Percentiles rank a stretch among this genome's conserved stretches.
phyloP scores from a whole-genome alignment of 2,329 filamentous ascomycete genomes.

The Fusarium sp. region DNA sequence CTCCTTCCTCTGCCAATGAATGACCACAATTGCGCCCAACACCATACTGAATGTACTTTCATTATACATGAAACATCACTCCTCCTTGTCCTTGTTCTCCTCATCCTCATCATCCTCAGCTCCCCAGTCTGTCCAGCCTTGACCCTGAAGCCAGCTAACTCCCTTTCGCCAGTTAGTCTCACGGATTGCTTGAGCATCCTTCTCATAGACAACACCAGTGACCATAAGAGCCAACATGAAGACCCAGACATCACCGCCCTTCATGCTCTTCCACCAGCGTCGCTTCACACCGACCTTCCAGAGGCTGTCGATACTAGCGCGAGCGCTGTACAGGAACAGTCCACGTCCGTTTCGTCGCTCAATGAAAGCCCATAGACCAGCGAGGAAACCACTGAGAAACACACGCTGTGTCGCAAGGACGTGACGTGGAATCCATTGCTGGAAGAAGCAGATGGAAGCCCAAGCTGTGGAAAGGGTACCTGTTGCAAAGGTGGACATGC shows the following conservation, averaged over 20 bases:
- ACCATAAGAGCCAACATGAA: conserved; percentile 84
- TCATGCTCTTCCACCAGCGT: conserved; percentile 86
- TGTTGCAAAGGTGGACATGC: conserved; percentile 79
- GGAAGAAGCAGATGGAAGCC: conserved; percentile 91
- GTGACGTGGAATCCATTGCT: conserved; percentile 78
- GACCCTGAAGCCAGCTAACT: conserved; percentile 78
- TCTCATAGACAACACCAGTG: conserved; percentile 82
- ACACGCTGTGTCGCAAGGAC: conserved; percentile 86
- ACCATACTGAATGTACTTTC: conserved; percentile 20
- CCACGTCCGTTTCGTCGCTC: conserved; percentile 73
- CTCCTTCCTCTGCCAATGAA: conserved; percentile 19
- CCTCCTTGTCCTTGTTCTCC: conserved; percentile 50
- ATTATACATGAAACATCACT: conserved; percentile 41
- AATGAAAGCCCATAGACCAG: conserved; percentile 86
- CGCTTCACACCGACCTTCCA: conserved; percentile 97
- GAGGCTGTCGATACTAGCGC: conserved; percentile 82
- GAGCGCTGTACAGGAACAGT: conserved; percentile 82
- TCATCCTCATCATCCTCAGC: conserved; percentile 63
- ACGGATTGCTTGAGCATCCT: conserved; percentile 74
- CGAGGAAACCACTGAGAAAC: conserved; percentile 88
- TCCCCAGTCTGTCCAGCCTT: conserved; percentile 79
- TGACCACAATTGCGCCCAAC: conserved; percentile 32
- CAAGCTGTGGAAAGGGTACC: conserved; percentile 88
- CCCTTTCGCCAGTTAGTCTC: conserved; percentile 77
- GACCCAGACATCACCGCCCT: conserved; percentile 85